Percentiles rank a stretch among this genome's conserved stretches.
These are phyloP conservation scores for Alnus glutinosa DNA, from an alignment of 306 rosid species.

Conservation along the genomic window DNA sequence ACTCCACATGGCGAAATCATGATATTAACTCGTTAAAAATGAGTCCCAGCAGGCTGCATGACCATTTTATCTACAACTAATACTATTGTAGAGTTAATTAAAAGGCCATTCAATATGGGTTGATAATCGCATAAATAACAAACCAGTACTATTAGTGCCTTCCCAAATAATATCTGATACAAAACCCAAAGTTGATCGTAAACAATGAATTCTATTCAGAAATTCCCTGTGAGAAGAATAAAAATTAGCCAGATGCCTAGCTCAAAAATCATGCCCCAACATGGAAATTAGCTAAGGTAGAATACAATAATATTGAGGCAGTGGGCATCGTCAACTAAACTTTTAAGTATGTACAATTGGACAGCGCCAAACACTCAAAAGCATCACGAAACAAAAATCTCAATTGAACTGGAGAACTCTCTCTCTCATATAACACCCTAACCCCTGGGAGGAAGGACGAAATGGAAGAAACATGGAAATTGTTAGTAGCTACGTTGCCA, in stretches of 20 bases:
- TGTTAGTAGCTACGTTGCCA: conserved; percentile 47
- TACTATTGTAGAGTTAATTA: background rate
- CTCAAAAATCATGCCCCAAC: conserved; percentile 24
- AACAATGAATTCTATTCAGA: background rate
- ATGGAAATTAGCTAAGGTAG: background rate
- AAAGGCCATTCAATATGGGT: background rate
- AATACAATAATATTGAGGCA: conserved; percentile 29
- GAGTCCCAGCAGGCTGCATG: background rate
- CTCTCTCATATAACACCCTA: conserved; percentile 19
- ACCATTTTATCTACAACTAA: background rate
- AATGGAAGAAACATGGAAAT: background rate
- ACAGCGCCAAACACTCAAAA: conserved; percentile 35
- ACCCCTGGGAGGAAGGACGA: conserved; percentile 6
- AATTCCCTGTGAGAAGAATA: background rate
- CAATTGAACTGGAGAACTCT: background rate
- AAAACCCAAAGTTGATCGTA: background rate
- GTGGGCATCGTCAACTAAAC: conserved; percentile 10
- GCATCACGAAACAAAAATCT: conserved; percentile 18
- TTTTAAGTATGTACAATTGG: conserved; percentile 58
- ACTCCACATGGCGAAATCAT: conserved; percentile 22
- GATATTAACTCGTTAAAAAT: background rate
- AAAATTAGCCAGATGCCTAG: conserved; percentile 13
- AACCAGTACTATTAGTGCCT: background rate
- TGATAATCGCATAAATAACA: background rate
- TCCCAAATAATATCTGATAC: background rate